phyloP scores from a whole-genome alignment of 495 filamentous ascomycete genomes.

The Thermothielavioides terrestris region DNA sequence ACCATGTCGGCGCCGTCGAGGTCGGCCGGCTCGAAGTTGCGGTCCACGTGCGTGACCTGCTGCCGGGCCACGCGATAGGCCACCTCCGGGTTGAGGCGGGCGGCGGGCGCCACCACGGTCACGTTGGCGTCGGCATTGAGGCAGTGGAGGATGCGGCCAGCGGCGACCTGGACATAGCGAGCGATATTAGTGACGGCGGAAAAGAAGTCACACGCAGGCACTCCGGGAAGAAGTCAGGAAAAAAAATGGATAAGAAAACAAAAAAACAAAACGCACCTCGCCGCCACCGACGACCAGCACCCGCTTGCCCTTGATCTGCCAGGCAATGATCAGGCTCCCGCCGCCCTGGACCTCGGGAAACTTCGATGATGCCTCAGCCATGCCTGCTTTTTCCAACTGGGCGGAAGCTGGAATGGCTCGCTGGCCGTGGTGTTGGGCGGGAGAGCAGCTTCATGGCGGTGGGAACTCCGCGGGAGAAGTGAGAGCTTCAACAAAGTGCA shows the following conservation, averaged over 20 bases:
- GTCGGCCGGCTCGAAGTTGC: constrained; percentile 71
- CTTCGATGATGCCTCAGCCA: constrained; percentile 37
- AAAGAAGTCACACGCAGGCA: no score
- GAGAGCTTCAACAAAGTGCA: neutral
- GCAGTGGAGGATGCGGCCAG: constrained; percentile 81
- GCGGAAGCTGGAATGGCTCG: neutral
- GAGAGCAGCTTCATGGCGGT: neutral
- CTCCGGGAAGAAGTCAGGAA: no score
- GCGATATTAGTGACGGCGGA: no score
- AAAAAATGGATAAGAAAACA: neutral
- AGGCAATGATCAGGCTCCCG: constrained; percentile 87
- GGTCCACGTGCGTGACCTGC: constrained; percentile 69
- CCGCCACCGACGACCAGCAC: constrained; percentile 88
- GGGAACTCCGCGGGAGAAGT: neutral
- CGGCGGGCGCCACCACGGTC: constrained; percentile 70
- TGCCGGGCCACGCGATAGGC: constrained; percentile 63
- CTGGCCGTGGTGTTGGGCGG: no score
- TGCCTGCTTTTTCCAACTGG: constrained; percentile 21
- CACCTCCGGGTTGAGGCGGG: constrained; percentile 81
- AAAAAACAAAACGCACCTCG: constrained; percentile 50
- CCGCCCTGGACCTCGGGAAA: constrained; percentile 80
- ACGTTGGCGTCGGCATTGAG: constrained; percentile 92
- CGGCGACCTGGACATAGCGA: constrained; percentile 96
- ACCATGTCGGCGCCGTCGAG: constrained; percentile 69
- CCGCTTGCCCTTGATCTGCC: constrained; percentile 78